Base-by-base conservation (phyloP, 257 asterid genomes). In the Parsonsia alboflavescens region DNA sequence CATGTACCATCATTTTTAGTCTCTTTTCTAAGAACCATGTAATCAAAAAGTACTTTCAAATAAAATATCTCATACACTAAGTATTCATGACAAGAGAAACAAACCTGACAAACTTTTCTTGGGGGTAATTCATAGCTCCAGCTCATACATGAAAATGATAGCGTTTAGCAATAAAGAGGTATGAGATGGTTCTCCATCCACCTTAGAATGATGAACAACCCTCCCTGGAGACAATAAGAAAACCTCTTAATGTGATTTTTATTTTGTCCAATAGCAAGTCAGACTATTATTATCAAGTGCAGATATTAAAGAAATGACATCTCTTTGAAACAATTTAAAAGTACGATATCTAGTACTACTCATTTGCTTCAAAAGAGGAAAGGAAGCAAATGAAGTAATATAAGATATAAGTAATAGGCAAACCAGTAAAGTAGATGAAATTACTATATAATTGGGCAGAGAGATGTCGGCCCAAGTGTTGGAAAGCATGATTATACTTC, bases 101-200 rank as follows among this genome's bases (percentile, higher is more conserved):
- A 76, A 82, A 91, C 98, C 98, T 91, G 77, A 91, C 96, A 80
- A 87, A 83, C 86, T 87, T 89, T 79, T 89, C 95, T 46, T 78
- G 88, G 79, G 26, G 85, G 70, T 70, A 79, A 77, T 76, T 83
- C 98, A 93, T 93, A 72, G 76, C 85, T 88, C 80, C 82, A 84
- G 83, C 76, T 82, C 80, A 71, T 81, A 71, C 62, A 80, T 76
- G 79, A 72, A 66, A 68, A 41, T 70, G 68, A 36, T 69, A 58
- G 68, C 82, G 72, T 73, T 75, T 73, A 71, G 54, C 62, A 70
- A 72, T 56, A n/a, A n/a, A n/a, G 42, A 66, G 66, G 41, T 49
- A 49, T 21, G 22, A 73, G 45, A 12, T 62, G 68, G 74, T 66
- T 72, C 57, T 74, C 68, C 79, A 58, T 6, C 53, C 74, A 65